Percentiles rank a stretch among this genome's conserved stretches.
Evolutionary conservation across 345 rosid genomes (phyloP).

Genomic region (Euphorbia lathyris): DNA sequence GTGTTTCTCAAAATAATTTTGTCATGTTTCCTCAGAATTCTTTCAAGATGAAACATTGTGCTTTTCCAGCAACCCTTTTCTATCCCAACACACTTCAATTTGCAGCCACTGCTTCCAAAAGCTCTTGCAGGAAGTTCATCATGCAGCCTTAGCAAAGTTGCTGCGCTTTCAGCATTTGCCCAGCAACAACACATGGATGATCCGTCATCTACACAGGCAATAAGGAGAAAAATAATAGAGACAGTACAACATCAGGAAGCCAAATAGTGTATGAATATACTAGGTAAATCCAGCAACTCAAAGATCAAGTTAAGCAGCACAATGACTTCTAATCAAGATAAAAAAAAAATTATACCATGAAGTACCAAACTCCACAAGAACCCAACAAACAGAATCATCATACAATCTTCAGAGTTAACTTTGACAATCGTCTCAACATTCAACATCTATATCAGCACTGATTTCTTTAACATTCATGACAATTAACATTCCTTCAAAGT

Average conservation of each 20-base stretch:
- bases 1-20: constrained; percentile 50
- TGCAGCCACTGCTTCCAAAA: constrained; percentile 33
- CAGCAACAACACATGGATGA: constrained; percentile 77
- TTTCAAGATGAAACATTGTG: constrained; percentile 45
- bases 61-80: constrained; percentile 30
- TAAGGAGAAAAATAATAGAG: background rate
- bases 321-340: background rate
- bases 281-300: constrained; percentile 2
- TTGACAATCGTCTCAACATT: background rate
- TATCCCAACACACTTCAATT: constrained; percentile 32
- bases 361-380: no score
- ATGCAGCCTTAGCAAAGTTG: constrained; percentile 61
- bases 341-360: background rate
- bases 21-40: constrained; percentile 48
- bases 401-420: background rate
- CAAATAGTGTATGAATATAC: background rate
- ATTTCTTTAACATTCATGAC: background rate
- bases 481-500: background rate
- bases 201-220: constrained; percentile 62
- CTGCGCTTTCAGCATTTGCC: constrained; percentile 70
- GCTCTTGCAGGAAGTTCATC: constrained; percentile 42
- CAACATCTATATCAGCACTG: background rate
- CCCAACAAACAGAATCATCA: background rate
- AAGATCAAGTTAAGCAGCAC: background rate
- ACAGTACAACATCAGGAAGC: constrained; percentile 1